Base-by-base conservation (phyloP, 2,329 filamentous ascomycete species). In the Clonostachys byssicola region DNA sequence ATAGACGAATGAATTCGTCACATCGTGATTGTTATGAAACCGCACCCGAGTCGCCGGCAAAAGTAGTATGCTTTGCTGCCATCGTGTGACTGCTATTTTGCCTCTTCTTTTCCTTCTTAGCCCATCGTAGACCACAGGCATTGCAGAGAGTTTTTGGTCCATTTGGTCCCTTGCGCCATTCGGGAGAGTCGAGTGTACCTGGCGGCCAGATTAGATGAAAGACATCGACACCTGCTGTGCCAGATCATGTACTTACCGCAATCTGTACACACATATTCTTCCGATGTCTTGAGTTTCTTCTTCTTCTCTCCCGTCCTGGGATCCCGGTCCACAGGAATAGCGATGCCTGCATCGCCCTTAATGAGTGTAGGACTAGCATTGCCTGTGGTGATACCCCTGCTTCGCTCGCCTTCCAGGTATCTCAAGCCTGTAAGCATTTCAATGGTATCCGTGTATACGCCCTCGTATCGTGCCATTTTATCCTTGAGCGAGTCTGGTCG, bases 121-220 rank as follows among this genome's bases (percentile, higher is more conserved):
- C 83, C 83, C 83, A 87, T 45, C 83, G 74, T 33, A 87, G 70
- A 36, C 92, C 92, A 62, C 92, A 97, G 8, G 92, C 92, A 70
- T 97, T 97, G 68, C 92, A 97, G 12, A 97, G 72, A 9, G 92
- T 96, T 67, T 97, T 96, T 2, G 92, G 92, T 3, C 92, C 92
- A 52, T 82, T 89, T 0, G 92, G 92, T 0, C 92, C 92, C 65
- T 96, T 96, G 52, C 92, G 80, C 92, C 92, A 97, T 72, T 97
- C 92, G 0, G 92, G 92, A 14, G 89, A 95, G 61, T 96, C 92
- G 39, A 95, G 77, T 1, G 90, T 96, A 34, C 81, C 81, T 85
- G 51, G 12, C 10, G 36, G 17, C 17, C 4, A 8, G 12, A n/a
- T n/a, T 18, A 18, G 36, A 18, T 39, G 40, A 34, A 41, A 18